phyloP scores from a whole-genome alignment of 208 protist species.

The Tetramitus jugosus region DNA sequence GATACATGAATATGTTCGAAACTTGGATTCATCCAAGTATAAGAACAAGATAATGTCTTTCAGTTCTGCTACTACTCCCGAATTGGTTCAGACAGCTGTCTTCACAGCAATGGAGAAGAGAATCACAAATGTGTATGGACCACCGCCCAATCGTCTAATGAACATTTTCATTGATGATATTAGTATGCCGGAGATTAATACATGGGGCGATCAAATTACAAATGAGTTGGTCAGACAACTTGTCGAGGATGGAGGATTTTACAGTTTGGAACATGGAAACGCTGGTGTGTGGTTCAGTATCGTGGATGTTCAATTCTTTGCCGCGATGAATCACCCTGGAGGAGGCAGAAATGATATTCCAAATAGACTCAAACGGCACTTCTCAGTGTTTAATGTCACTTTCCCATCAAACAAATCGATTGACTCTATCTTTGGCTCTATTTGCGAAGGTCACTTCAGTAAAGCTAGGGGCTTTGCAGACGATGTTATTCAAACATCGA shows the following conservation, averaged over 20 bases:
- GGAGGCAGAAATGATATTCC: constrained; percentile 70
- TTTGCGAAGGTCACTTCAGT: constrained; percentile 44
- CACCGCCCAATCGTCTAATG: constrained; percentile 48
- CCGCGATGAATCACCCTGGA: constrained; percentile 65
- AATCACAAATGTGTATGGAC: constrained; percentile 46
- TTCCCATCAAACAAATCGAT: constrained; percentile 49
- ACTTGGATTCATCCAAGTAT: constrained; percentile 33
- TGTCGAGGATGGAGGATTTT: constrained; percentile 63
- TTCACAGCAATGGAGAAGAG: constrained; percentile 59
- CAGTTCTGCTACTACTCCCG: constrained; percentile 61
- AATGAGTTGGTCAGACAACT: constrained; percentile 71
- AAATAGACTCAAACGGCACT: constrained; percentile 60
- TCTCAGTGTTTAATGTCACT: constrained; percentile 58
- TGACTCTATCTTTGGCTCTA: constrained; percentile 57
- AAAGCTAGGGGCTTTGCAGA: constrained; percentile 29
- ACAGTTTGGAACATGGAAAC: constrained; percentile 51
- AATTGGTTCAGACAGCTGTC: constrained; percentile 54
- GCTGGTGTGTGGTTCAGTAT: constrained; percentile 56
- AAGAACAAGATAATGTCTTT: constrained; percentile 41
- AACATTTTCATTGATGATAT: constrained; percentile 69
- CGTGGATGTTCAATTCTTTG: constrained; percentile 54
- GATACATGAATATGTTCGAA: constrained; percentile 42
- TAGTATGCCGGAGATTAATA: constrained; percentile 62
- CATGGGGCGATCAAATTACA: constrained; percentile 67
- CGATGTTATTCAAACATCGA: constrained; percentile 27